Evolutionary conservation across 177 flowering plant species (phyloP), one percentile per base, ranked within the genome.

Genomic region (Vitis hybrid): DNA sequence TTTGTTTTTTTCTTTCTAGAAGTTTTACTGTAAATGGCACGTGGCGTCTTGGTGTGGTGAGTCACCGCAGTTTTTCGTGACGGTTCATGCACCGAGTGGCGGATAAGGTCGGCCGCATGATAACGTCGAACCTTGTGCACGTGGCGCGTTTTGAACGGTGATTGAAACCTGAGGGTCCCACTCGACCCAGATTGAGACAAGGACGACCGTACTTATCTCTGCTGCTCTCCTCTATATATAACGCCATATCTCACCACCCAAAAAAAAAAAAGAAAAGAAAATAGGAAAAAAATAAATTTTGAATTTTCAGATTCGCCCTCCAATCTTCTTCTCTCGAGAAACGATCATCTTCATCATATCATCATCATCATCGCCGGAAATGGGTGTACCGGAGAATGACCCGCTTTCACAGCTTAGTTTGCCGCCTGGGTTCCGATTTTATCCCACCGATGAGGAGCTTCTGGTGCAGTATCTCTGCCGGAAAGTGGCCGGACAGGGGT

Each of bases 341-440:
- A 30, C 23, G 11, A 19, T 10, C 17, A 23, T 18, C 19, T 18
- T 23, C 26, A 23, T 23, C 18, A 17, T 17, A 17, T 17, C 23
- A 11, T 23, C 8, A 3, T 3, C 48, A 2, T 17, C 8, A 10
- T 30, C 48, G 48, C 48, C 48, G 66, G 65, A 72, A 55, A 85
- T 88, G 92, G 88, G 80, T 40, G 71, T 74, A 2, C 68, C 60
- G 59, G 79, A 73, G 10, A 71, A 65, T 2, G 91, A 88, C 73
- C 82, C 84, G 3, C 75, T 85, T 12, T 71, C 86, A 2, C 87
- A 87, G 65, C 71, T 88, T 7, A 77, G 85, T 51, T 77, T 90
- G 60, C 97, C 97, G 9, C 97, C 97, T 23, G 97, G 97, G 1
- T 91, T 91, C 64, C 76, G 97, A 62, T 91, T 91, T 66, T 84